These are phyloP conservation scores for Mycothermus thermophilus DNA, from an alignment of 495 filamentous ascomycete genomes.

Conservation along the genomic window DNA sequence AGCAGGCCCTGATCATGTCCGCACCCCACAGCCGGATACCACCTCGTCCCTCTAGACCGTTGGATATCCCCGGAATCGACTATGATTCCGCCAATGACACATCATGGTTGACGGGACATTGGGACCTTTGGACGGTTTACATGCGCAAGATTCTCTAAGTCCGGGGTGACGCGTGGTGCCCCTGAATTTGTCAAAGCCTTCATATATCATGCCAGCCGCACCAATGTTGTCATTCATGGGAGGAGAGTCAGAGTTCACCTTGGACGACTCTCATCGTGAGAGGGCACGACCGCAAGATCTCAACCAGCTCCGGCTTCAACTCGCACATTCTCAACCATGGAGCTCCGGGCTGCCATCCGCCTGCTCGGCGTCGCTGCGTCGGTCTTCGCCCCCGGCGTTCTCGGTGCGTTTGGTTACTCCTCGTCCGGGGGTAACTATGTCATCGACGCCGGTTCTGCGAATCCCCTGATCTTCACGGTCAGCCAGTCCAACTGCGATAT, in stretches of 20 bases:
- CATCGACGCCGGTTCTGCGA: slow-evolving; percentile 40
- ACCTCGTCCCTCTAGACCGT: no score
- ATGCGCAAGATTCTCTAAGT: neutral
- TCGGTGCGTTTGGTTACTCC: slow-evolving; percentile 30
- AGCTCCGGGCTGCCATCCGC: slow-evolving; percentile 9
- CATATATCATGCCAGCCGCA: no score
- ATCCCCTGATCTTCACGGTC: slow-evolving; percentile 44
- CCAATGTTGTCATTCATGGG: neutral
- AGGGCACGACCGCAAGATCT: no score
- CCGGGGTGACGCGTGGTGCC: no score
- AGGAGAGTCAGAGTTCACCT: no score
- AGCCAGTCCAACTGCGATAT: slow-evolving; percentile 46
- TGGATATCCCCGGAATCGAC: slow-evolving; percentile 2
- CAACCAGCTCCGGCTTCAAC: no score
- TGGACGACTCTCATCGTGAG: no score
- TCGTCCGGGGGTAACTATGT: slow-evolving; percentile 33
- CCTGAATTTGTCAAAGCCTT: no score
- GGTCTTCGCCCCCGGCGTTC: slow-evolving; percentile 21
- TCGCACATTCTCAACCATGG: no score
- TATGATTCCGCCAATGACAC: slow-evolving; percentile 17
- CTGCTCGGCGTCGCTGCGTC: slow-evolving; percentile 15
- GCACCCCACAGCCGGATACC: slow-evolving; percentile 9
- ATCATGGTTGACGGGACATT: neutral
- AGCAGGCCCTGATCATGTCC: neutral
- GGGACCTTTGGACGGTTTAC: slow-evolving; percentile 4